Conservation (phyloP, 2,329 filamentous ascomycete species). For the Alternaria novae-zelandiae region DNA sequence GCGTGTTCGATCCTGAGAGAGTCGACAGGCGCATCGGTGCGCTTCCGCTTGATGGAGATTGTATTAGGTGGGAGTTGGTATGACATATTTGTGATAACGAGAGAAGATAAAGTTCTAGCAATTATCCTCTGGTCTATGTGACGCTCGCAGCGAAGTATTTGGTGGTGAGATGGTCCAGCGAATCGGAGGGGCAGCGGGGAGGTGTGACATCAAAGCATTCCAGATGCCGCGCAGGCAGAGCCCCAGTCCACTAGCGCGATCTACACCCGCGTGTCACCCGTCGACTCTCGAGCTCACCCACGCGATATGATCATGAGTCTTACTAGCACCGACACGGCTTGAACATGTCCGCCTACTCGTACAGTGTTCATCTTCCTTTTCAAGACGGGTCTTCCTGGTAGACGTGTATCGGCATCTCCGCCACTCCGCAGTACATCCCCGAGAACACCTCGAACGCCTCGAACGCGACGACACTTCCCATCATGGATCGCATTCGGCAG, state of each 20-base stretch:
- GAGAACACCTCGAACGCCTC: constrained; percentile 8
- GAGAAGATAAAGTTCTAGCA: background rate
- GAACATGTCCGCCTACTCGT: constrained; percentile 31
- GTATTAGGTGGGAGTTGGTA: constrained; percentile 32
- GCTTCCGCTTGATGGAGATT: constrained; percentile 60
- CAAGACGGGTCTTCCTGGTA: constrained; percentile 16
- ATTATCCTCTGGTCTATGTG: background rate
- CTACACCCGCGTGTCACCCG: constrained; percentile 1
- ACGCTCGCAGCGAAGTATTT: background rate
- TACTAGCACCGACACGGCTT: constrained; percentile 7
- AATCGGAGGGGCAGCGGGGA: constrained; percentile 21
- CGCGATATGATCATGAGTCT: constrained; percentile 23
- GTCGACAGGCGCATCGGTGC: constrained; percentile 64
- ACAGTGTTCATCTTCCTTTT: constrained; percentile 2
- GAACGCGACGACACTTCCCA: constrained; percentile 5
- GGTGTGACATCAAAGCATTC: constrained; percentile 14
- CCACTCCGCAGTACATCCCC: constrained; percentile 4
- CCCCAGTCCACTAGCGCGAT: constrained; percentile 6
- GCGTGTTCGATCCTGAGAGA: constrained; percentile 47
- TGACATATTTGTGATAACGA: background rate
- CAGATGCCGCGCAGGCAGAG: constrained; percentile 13
- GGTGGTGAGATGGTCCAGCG: constrained; percentile 4
- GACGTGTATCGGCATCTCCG: background rate
- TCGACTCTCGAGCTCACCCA: constrained; percentile 16
- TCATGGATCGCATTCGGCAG: constrained; percentile 46